Percentiles rank a stretch among this genome's conserved stretches.
Conservation (phyloP, 306 rosid genomes). For the Morella rubra region DNA sequence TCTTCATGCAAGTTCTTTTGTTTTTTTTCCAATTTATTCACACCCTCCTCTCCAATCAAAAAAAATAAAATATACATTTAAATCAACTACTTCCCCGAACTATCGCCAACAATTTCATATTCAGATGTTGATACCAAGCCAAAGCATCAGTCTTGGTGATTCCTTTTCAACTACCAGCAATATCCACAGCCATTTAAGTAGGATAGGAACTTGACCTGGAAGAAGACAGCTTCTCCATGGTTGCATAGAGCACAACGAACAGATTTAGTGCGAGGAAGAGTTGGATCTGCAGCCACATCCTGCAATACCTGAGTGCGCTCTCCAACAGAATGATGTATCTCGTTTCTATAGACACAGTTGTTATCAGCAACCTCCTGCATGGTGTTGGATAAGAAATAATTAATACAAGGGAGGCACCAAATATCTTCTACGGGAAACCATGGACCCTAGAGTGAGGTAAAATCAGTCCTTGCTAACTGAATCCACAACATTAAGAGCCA, state of each 20-base stretch:
- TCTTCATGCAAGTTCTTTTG: neutral
- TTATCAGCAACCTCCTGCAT: constrained; percentile 90
- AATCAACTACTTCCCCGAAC: neutral
- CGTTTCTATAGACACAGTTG: constrained; percentile 87
- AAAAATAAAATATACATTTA: neutral
- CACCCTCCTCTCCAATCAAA: constrained; percentile 1
- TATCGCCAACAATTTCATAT: neutral
- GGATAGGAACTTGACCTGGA: constrained; percentile 57
- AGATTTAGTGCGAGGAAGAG: constrained; percentile 95
- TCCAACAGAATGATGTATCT: constrained; percentile 85
- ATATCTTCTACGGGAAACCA: neutral
- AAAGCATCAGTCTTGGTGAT: neutral
- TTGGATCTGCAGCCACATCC: constrained; percentile 96
- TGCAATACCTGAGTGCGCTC: constrained; percentile 91
- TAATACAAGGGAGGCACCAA: neutral
- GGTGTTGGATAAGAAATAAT: neutral
- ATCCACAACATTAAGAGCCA: neutral
- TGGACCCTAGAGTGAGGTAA: neutral
- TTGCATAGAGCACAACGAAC: constrained; percentile 87
- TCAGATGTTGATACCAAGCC: neutral
- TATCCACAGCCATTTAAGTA: neutral
- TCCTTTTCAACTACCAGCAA: neutral
- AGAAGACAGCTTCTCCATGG: constrained; percentile 99
- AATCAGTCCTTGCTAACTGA: neutral
- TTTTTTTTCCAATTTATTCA: neutral